Evolutionary conservation across 1,284 basidiomycete species (phyloP).

Genomic region (Lentinus polychrous): DNA sequence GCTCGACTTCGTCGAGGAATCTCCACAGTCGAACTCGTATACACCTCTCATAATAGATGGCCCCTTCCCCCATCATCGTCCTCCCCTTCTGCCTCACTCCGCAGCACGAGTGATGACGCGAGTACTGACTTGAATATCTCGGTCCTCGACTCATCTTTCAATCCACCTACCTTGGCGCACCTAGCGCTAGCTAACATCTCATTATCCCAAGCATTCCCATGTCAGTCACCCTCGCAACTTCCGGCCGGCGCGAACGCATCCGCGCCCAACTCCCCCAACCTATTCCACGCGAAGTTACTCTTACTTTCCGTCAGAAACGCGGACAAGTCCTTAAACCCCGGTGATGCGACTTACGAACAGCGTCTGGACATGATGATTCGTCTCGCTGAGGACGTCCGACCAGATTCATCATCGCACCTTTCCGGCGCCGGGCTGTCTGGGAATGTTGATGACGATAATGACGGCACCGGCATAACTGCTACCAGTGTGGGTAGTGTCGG

Average conservation of each 20-base stretch:
- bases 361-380: constrained; percentile 80
- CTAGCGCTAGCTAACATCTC: constrained; percentile 60
- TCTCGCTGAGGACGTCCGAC: constrained; percentile 45
- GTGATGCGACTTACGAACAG: constrained; percentile 71
- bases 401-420: background rate
- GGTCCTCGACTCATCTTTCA: constrained; percentile 90
- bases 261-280: background rate
- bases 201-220: constrained; percentile 22
- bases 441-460: background rate
- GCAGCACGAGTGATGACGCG: constrained; percentile 33
- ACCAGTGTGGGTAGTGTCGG: background rate
- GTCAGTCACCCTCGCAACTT: background rate
- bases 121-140: constrained; percentile 49
- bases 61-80: constrained; percentile 6
- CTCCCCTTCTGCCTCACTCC: constrained; percentile 20
- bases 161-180: constrained; percentile 89
- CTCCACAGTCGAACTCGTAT: constrained; percentile 36
- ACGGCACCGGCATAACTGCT: background rate
- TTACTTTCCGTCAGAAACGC: constrained; percentile 86
- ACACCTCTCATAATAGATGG: constrained; percentile 4
- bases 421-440: background rate
- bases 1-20: constrained; percentile 17
- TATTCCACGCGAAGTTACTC: constrained; percentile 73
- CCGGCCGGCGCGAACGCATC: background rate
- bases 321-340: constrained; percentile 72